A percentile compares a stretch with the other conserved stretches of the same genome.
Evolutionary conservation across 169 alveolate species (phyloP).

Genomic region (Neospora caninum): DNA sequence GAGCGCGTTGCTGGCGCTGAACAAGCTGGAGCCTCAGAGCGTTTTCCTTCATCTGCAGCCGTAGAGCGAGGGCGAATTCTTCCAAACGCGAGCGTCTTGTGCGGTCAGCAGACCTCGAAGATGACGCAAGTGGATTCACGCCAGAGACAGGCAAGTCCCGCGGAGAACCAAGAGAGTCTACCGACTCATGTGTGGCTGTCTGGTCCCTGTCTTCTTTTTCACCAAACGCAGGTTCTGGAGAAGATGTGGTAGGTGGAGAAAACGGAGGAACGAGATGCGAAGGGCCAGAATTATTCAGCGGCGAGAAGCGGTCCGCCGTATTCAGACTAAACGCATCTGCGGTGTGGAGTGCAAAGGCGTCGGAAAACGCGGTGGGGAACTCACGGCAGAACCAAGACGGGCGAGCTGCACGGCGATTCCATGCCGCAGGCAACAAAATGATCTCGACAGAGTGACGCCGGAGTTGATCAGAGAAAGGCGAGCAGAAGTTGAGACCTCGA

Average conservation of each 20-base stretch:
- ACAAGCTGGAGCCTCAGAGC: not conserved
- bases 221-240: too few species aligned
- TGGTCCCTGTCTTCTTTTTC: too few species aligned
- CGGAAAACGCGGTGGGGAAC: not conserved
- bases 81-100: not conserved
- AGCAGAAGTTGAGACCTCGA: not conserved
- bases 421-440: slow-evolving; percentile 1
- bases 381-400: not conserved
- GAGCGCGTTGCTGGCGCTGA: not conserved
- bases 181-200: too few species aligned
- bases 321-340: not conserved
- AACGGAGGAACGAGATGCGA: not conserved
- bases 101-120: too few species aligned
- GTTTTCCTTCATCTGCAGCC: not conserved
- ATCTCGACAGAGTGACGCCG: not conserved
- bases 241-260: too few species aligned
- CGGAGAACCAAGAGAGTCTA: not conserved
- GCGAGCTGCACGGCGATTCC: not conserved
- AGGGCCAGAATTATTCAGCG: not conserved
- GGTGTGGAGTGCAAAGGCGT: not conserved
- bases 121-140: not conserved
- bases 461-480: not conserved
- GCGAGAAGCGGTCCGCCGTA: not conserved
- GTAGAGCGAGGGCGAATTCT: not conserved
- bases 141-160: not conserved